Conservation (phyloP, 495 filamentous ascomycete genomes). For the Beverwykella pulmonaria region DNA sequence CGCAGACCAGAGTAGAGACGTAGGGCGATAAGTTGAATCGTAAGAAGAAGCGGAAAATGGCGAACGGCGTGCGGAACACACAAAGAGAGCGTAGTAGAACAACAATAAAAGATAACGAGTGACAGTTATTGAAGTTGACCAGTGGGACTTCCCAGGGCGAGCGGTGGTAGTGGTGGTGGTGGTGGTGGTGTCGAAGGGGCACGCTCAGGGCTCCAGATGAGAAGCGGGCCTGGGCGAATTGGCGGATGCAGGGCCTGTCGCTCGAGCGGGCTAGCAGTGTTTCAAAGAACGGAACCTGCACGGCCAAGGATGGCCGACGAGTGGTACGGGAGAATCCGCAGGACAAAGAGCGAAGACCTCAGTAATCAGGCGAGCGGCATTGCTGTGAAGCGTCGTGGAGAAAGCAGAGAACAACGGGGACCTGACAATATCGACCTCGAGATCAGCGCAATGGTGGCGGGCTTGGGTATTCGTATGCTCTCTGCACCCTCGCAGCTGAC, state of each 20-base stretch:
- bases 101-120: constrained; percentile 36
- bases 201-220: neutral
- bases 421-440: neutral
- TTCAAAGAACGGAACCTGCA: constrained; percentile 12
- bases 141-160: constrained; percentile 10
- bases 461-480: neutral
- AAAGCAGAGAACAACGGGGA: neutral
- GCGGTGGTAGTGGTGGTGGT: neutral
- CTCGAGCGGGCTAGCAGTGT: constrained; percentile 25
- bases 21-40: constrained; percentile 10
- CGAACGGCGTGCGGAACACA: neutral
- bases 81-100: constrained; percentile 5
- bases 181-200: constrained; percentile 3
- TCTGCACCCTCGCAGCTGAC: neutral
- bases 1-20: constrained; percentile 13
- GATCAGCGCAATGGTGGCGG: neutral
- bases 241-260: neutral
- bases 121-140: constrained; percentile 33
- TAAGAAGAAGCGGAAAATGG: constrained; percentile 10
- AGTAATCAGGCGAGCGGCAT: neutral
- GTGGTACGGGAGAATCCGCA: too few relatives aligned
- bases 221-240: constrained; percentile 2
- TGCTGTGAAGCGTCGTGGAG: neutral
- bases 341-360: neutral
- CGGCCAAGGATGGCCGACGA: too few relatives aligned